A percentile compares a stretch with the other conserved stretches of the same genome.
phyloP scores from a whole-genome alignment of 192 early-diverging fungal genomes.

The Coemansia sp. region DNA sequence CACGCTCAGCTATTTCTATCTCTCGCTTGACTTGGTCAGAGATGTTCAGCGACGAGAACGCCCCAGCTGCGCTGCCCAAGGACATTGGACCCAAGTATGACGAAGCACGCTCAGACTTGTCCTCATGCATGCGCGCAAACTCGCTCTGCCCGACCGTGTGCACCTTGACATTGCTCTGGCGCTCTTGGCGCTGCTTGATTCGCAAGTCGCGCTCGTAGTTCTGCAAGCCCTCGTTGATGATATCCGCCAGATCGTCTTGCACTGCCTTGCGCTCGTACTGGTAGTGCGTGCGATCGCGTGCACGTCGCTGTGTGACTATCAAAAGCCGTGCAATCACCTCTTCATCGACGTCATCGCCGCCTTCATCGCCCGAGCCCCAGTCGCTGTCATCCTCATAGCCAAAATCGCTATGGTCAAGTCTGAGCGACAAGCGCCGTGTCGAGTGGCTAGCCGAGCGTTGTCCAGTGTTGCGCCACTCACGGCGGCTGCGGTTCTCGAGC shows the following conservation, averaged over 20 bases:
- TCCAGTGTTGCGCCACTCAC: slow-evolving; percentile 25
- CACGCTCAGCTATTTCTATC: slow-evolving; percentile 45
- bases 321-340: slow-evolving; percentile 83
- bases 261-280: slow-evolving; percentile 76
- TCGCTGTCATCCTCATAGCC: slow-evolving; percentile 59
- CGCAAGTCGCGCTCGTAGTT: slow-evolving; percentile 81
- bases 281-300: slow-evolving; percentile 65
- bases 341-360: slow-evolving; percentile 85
- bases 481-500: slow-evolving; percentile 55
- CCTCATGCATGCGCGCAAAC: slow-evolving; percentile 57
- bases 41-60: slow-evolving; percentile 35
- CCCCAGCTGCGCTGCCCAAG: slow-evolving; percentile 38
- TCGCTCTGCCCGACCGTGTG: slow-evolving; percentile 60
- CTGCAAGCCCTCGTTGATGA: slow-evolving; percentile 95
- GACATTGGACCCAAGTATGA: slow-evolving; percentile 29
- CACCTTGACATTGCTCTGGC: slow-evolving; percentile 58
- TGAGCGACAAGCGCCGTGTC: slow-evolving; percentile 28
- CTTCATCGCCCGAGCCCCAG: slow-evolving; percentile 61
- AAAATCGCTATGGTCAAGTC: slow-evolving; percentile 36
- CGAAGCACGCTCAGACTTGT: slow-evolving; percentile 1
- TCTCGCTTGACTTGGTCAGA: slow-evolving; percentile 43
- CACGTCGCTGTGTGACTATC: slow-evolving; percentile 85
- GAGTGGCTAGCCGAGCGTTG: slow-evolving; percentile 26
- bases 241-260: slow-evolving; percentile 82
- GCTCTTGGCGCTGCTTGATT: slow-evolving; percentile 49